A percentile compares a stretch with the other conserved stretches of the same genome.
Evolutionary conservation across 805 yeast species (phyloP).

Genomic region (Saturnispora serradocipensis): DNA sequence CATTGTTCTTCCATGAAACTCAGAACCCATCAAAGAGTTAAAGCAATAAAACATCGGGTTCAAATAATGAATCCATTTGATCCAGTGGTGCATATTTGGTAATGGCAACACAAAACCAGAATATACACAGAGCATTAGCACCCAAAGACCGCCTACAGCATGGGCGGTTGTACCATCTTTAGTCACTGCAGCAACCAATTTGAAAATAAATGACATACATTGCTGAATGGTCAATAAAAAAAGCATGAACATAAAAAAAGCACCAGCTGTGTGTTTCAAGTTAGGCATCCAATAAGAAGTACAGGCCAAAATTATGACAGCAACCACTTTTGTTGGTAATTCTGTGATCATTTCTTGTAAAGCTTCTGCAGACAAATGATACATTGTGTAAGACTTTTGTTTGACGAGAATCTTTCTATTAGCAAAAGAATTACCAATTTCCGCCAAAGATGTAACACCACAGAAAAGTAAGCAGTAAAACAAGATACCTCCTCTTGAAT

Average conservation of each 20-base stretch:
- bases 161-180: conserved; percentile 48
- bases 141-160: conserved; percentile 44
- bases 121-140: conserved; percentile 49
- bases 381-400: conserved; percentile 57
- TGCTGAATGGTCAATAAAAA: conserved; percentile 35
- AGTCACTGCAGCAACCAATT: conserved; percentile 43
- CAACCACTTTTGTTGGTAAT: conserved; percentile 46
- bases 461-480: conserved; percentile 53
- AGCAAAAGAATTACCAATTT: conserved; percentile 50
- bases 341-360: conserved; percentile 52
- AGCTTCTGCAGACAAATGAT: conserved; percentile 57
- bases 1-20: conserved; percentile 46
- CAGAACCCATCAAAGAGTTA: conserved; percentile 48
- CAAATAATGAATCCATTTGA: conserved; percentile 43
- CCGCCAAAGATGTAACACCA: conserved; percentile 55
- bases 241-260: conserved; percentile 41
- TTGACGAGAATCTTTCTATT: conserved; percentile 57
- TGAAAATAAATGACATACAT: conserved; percentile 45
- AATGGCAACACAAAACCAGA: conserved; percentile 40
- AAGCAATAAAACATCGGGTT: conserved; percentile 40
- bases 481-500: conserved; percentile 52
- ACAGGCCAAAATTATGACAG: conserved; percentile 39
- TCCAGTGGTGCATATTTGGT: conserved; percentile 47
- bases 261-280: conserved; percentile 43
- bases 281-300: conserved; percentile 44